phyloP scores from a whole-genome alignment of 768 basidiomycete species.

The Tricholoma saponaceum region DNA sequence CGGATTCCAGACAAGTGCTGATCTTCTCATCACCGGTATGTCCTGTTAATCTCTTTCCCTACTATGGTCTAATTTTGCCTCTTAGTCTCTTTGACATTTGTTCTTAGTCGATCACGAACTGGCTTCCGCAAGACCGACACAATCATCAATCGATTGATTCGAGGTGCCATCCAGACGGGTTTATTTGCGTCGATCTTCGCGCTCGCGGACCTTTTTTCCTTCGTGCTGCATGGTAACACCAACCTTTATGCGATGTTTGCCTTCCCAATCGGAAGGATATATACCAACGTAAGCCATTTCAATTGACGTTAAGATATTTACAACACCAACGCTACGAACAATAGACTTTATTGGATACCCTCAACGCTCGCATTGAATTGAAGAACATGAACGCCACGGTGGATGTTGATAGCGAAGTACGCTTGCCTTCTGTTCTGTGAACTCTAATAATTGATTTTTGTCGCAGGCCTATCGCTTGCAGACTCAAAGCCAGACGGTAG shows the following conservation, averaged over 20 bases:
- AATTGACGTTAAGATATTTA: background rate
- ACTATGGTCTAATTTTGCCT: background rate
- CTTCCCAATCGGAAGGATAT: conserved; percentile 29
- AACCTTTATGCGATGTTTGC: conserved; percentile 23
- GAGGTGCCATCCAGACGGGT: conserved; percentile 53
- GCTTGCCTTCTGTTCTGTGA: background rate
- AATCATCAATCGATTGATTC: conserved; percentile 49
- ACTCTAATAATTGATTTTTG: background rate
- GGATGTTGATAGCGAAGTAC: conserved; percentile 26
- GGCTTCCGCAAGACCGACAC: conserved; percentile 50
- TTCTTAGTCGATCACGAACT: conserved; percentile 40
- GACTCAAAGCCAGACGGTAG: conserved; percentile 15
- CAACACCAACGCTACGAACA: background rate
- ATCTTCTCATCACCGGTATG: conserved; percentile 43
- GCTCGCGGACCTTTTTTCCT: conserved; percentile 42
- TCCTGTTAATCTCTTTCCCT: background rate
- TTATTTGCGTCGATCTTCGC: conserved; percentile 49
- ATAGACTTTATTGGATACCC: conserved; percentile 42
- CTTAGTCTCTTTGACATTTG: conserved; percentile 23
- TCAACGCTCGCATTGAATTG: conserved; percentile 34
- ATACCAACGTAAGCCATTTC: conserved; percentile 33
- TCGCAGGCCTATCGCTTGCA: conserved; percentile 22
- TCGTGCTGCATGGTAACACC: conserved; percentile 31
- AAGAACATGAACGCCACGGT: conserved; percentile 21
- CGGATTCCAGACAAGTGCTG: conserved; percentile 38